Evolutionary conservation across 2,329 filamentous ascomycete species (phyloP).

Genomic region (Colletotrichum tropicale): DNA sequence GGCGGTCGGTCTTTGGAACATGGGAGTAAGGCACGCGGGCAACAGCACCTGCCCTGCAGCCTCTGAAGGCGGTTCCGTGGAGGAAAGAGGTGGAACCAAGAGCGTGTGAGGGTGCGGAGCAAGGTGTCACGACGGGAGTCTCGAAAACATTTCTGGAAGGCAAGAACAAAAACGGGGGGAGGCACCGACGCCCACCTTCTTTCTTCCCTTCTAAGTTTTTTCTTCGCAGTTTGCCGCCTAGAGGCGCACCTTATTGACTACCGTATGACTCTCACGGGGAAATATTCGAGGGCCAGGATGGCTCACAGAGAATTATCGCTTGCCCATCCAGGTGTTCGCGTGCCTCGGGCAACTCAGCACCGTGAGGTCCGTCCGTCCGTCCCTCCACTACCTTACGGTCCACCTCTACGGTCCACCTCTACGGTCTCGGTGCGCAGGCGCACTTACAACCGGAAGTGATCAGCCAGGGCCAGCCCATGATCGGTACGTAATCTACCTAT

Average conservation of each 20-base stretch:
- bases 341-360: neutral
- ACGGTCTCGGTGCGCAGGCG: neutral
- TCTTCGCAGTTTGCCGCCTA: too few relatives aligned
- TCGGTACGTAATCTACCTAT: neutral
- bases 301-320: neutral
- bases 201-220: too few relatives aligned
- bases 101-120: neutral
- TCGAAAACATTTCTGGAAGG: neutral
- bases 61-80: neutral
- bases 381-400: too few relatives aligned
- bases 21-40: neutral
- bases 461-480: neutral
- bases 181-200: neutral
- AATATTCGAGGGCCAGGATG: too few relatives aligned
- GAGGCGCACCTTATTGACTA: too few relatives aligned
- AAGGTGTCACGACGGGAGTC: neutral
- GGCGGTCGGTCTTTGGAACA: neutral
- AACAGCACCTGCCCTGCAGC: neutral
- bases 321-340: neutral
- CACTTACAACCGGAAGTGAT: neutral
- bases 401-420: neutral
- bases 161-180: neutral
- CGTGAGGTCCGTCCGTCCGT: neutral
- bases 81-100: neutral
- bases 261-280: too few relatives aligned